Conservation (phyloP, 768 basidiomycete species). For the Candolleomyces eurysporus region DNA sequence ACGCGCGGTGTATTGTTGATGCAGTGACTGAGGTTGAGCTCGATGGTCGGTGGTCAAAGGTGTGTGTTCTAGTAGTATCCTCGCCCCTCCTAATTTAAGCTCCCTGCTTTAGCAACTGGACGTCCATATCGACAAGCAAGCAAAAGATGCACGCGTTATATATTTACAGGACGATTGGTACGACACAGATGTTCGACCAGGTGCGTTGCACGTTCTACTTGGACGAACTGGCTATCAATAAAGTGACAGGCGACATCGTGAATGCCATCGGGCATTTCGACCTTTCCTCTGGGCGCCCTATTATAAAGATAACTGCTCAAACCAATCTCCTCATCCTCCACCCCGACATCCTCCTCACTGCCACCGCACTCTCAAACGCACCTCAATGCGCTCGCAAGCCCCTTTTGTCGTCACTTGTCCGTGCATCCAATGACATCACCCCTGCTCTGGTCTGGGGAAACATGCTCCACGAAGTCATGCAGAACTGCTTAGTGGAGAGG, state of each 20-base stretch:
- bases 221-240: neutral
- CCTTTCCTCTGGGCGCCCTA: conserved; percentile 25
- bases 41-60: conserved; percentile 40
- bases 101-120: conserved; percentile 41
- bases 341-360: conserved; percentile 89
- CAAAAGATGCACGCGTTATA: conserved; percentile 43
- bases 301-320: conserved; percentile 59
- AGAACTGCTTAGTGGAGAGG: conserved; percentile 62
- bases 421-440: conserved; percentile 55
- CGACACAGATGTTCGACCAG: conserved; percentile 55
- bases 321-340: conserved; percentile 80
- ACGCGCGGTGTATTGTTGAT: conserved; percentile 58
- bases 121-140: conserved; percentile 39
- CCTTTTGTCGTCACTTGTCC: conserved; percentile 66
- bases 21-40: conserved; percentile 35
- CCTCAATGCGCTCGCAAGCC: conserved; percentile 85
- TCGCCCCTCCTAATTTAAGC: neutral
- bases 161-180: conserved; percentile 80
- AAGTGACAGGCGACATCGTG: conserved; percentile 64
- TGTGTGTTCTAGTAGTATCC: conserved; percentile 16
- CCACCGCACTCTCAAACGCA: conserved; percentile 83
- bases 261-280: conserved; percentile 64
- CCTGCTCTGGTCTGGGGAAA: conserved; percentile 87
- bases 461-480: conserved; percentile 90
- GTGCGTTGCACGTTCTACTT: conserved; percentile 34